Evolutionary conservation across 2,329 filamentous ascomycete genomes (phyloP).

Genomic region (Basipetospora sp.): DNA sequence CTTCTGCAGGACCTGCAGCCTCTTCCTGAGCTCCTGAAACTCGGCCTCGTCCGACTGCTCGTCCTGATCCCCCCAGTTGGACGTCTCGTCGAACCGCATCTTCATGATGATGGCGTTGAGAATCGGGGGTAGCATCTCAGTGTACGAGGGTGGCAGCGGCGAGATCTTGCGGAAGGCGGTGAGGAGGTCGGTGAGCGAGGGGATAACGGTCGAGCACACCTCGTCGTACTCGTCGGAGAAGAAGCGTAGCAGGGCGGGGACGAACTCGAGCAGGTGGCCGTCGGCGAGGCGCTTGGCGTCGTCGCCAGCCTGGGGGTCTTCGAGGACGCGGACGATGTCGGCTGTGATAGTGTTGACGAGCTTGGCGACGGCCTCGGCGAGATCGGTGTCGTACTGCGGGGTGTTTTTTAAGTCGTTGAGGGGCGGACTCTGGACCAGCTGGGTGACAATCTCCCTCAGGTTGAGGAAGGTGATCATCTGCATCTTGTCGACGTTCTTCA

Average conservation of each 20-base stretch:
- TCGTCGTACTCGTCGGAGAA: constrained; percentile 98
- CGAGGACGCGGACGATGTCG: constrained; percentile 76
- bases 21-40: constrained; percentile 85
- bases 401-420: constrained; percentile 67
- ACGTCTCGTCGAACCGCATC: constrained; percentile 95
- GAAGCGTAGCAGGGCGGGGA: constrained; percentile 79
- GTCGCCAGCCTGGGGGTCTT: constrained; percentile 47
- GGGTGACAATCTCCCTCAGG: constrained; percentile 67
- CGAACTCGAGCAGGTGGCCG: constrained; percentile 65
- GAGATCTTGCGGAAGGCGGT: constrained; percentile 76
- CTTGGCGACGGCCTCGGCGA: constrained; percentile 88
- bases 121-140: constrained; percentile 72
- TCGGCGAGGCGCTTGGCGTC: constrained; percentile 61
- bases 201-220: constrained; percentile 89
- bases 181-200: constrained; percentile 79
- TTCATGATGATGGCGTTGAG: constrained; percentile 85
- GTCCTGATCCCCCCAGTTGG: constrained; percentile 82
- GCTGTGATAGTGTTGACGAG: constrained; percentile 80
- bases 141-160: constrained; percentile 57
- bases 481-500: constrained; percentile 85
- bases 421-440: constrained; percentile 71
- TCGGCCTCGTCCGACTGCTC: constrained; percentile 94
- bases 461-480: constrained; percentile 87
- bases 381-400: constrained; percentile 81
- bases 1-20: constrained; percentile 81